Evolutionary conservation across 73 alveolate genomes (phyloP).

Genomic region (Paramecium biaurelia): DNA sequence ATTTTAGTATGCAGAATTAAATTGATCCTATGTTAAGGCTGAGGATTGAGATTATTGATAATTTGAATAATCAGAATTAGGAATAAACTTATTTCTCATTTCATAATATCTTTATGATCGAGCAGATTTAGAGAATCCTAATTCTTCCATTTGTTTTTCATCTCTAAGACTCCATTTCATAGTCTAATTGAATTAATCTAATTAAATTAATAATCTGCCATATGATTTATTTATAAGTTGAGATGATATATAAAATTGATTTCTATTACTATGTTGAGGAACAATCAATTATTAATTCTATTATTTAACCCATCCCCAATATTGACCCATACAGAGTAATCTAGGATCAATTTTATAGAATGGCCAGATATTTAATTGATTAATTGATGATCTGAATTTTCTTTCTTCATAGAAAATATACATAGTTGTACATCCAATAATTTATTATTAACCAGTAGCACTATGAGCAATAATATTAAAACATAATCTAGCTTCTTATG

Average conservation of each 20-base stretch:
- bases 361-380: constrained; percentile 69
- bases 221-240: constrained; percentile 31
- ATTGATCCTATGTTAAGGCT: neutral
- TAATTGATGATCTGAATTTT: constrained; percentile 42
- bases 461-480: constrained; percentile 62
- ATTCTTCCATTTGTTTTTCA: constrained; percentile 61
- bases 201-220: constrained; percentile 58
- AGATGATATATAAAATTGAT: neutral
- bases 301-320: constrained; percentile 58
- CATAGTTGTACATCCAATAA: constrained; percentile 70
- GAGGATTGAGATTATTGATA: neutral
- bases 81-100: constrained; percentile 26
- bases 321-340: constrained; percentile 67
- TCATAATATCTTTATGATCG: constrained; percentile 47
- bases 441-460: constrained; percentile 54
- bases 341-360: constrained; percentile 63
- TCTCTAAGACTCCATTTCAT: constrained; percentile 65
- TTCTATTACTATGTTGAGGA: neutral
- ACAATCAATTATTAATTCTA: neutral
- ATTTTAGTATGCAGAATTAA: neutral
- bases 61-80: neutral
- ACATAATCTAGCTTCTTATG: constrained; percentile 69
- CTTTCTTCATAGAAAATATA: constrained; percentile 62
- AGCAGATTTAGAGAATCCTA: constrained; percentile 57
- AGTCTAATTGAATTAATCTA: constrained; percentile 56